phyloP scores from a whole-genome alignment of 2,329 filamentous ascomycete species.

The Cyphellophora attinorum region DNA sequence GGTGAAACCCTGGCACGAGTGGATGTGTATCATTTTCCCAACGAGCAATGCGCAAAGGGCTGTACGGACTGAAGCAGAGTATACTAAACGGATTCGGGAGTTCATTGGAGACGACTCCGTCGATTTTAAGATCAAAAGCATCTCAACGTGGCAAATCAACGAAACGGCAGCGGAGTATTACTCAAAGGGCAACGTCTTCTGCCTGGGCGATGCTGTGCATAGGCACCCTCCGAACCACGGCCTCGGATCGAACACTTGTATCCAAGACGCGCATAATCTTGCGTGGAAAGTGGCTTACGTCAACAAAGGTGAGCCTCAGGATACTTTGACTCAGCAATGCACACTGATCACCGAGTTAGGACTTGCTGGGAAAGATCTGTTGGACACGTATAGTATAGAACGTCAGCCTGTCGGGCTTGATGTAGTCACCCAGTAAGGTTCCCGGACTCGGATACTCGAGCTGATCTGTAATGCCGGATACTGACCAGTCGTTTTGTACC shows the following conservation, averaged over 20 bases:
- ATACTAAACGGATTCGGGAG: conserved; percentile 34
- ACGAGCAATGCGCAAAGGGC: conserved; percentile 23
- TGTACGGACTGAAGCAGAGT: conserved; percentile 36
- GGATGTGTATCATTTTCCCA: conserved; percentile 48
- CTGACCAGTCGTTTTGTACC: too few species aligned
- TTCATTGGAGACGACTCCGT: conserved; percentile 47
- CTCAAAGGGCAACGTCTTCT: conserved; percentile 35
- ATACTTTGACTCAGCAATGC: conserved; percentile 16
- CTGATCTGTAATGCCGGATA: too few species aligned
- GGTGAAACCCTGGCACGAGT: conserved; percentile 56
- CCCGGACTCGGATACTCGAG: too few species aligned
- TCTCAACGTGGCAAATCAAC: conserved; percentile 51
- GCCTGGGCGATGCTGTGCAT: conserved; percentile 29
- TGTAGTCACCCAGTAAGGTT: too few species aligned
- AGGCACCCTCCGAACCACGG: conserved; percentile 25
- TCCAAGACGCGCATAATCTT: conserved; percentile 28
- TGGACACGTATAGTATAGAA: conserved; percentile 27
- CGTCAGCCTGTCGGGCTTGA: conserved; percentile 24
- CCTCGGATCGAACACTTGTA: conserved; percentile 27
- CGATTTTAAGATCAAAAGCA: conserved; percentile 38
- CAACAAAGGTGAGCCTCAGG: conserved; percentile 20
- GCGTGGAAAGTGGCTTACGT: conserved; percentile 26
- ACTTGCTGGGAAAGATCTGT: conserved; percentile 5
- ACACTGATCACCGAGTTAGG: conserved; percentile 9
- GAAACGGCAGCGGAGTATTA: conserved; percentile 51